A percentile compares a stretch with the other conserved stretches of the same genome.
Conservation (phyloP, 345 rosid genomes). For the Bruguiera parviflora region DNA sequence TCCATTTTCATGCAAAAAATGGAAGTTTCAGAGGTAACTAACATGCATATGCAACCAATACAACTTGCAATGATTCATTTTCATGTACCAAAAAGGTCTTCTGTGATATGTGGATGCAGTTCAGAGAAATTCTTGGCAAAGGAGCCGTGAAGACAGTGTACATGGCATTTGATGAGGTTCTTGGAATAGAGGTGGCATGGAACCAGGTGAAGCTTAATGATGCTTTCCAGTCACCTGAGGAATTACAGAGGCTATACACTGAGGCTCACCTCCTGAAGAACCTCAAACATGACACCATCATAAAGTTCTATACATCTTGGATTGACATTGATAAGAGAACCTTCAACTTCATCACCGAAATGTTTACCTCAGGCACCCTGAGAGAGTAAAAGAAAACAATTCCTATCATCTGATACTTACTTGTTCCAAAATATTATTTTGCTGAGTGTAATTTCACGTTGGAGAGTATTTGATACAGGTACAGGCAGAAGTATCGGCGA, state of each 20-base stretch:
- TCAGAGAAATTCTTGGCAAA: constrained; percentile 31
- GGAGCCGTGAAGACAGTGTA: constrained; percentile 35
- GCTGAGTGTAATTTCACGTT: neutral
- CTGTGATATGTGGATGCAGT: constrained; percentile 11
- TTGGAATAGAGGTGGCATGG: constrained; percentile 37
- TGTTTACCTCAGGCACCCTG: constrained; percentile 81
- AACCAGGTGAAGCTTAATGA: constrained; percentile 27
- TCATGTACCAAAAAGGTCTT: neutral
- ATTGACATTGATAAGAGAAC: constrained; percentile 47
- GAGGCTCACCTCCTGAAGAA: constrained; percentile 33
- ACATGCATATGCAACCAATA: no score
- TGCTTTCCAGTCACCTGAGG: constrained; percentile 21
- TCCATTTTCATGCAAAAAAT: no score
- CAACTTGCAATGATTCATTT: neutral
- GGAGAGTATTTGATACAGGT: constrained; percentile 40
- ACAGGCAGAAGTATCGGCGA: constrained; percentile 53
- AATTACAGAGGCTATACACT: constrained; percentile 27
- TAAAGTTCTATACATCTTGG: constrained; percentile 41
- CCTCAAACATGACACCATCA: constrained; percentile 31
- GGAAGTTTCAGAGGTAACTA: no score
- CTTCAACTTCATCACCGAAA: constrained; percentile 81
- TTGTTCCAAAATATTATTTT: neutral
- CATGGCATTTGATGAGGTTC: constrained; percentile 30
- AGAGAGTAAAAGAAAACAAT: constrained; percentile 16
- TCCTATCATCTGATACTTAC: neutral